Evolutionary conservation across 78 protist genomes (phyloP).

Genomic region (Dictyostelium firmibasis): DNA sequence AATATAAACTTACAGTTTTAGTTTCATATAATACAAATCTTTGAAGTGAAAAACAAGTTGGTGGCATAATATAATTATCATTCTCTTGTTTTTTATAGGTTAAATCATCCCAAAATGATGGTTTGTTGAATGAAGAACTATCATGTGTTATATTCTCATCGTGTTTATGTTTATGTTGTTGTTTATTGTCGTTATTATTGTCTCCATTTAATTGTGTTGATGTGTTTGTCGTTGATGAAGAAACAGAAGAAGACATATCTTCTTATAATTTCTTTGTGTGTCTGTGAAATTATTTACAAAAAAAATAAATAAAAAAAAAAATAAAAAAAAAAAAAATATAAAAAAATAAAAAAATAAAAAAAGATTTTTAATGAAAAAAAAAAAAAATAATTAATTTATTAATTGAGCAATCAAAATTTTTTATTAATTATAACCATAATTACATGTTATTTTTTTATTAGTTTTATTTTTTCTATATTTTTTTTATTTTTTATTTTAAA

Average conservation of each 20-base stretch:
- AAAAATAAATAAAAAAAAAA: too few species aligned
- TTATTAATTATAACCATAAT: too few species aligned
- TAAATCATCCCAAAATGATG: conserved; percentile 24
- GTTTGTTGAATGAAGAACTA: neutral
- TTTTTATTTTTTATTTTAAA: too few species aligned
- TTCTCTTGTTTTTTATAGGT: neutral
- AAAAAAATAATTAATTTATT: too few species aligned
- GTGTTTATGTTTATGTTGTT: neutral
- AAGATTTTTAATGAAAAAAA: too few species aligned
- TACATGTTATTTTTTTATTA: too few species aligned
- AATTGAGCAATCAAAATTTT: too few species aligned
- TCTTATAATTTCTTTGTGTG: neutral
- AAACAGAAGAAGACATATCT: neutral
- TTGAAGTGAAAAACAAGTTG: conserved; percentile 45
- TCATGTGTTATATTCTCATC: neutral
- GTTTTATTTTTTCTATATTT: too few species aligned
- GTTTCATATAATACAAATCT: conserved; percentile 79
- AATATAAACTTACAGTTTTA: conserved; percentile 53
- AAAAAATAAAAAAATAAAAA: too few species aligned
- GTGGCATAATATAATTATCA: conserved; percentile 43
- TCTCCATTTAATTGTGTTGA: neutral
- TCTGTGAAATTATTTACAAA: too few species aligned
- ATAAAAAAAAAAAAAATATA: too few species aligned
- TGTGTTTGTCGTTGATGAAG: neutral
- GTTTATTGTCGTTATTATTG: neutral